Percentiles rank a stretch among this genome's conserved stretches.
phyloP scores from a whole-genome alignment of 179 eudicot species.

The Spinacia oleracea region DNA sequence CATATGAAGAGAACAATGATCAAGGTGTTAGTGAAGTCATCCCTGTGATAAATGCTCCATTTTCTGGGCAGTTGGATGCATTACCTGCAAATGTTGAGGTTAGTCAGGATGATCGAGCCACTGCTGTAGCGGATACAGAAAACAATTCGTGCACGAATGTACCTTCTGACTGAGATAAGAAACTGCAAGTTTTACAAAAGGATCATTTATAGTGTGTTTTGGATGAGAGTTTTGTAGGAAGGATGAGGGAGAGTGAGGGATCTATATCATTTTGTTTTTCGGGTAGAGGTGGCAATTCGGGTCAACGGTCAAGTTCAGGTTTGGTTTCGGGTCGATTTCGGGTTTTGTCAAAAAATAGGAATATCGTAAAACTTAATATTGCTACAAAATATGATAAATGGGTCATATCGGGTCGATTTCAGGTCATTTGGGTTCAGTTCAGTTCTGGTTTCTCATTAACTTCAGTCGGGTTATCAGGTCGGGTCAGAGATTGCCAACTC shows the following conservation, averaged over 20 bases:
- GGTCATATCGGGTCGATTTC: no score
- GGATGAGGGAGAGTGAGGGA: background rate
- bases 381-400: no score
- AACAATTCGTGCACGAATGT: background rate
- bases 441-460: no score
- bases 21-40: background rate
- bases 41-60: background rate
- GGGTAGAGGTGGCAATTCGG: no score
- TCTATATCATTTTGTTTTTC: no score
- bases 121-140: conserved; percentile 7
- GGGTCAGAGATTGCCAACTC: no score
- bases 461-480: no score
- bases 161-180: background rate
- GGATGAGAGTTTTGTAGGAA: background rate
- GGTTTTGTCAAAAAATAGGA: no score
- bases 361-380: no score
- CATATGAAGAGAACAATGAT: background rate
- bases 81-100: background rate
- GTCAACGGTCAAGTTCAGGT: no score
- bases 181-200: background rate
- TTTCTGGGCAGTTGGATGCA: background rate
- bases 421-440: no score
- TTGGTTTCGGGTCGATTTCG: no score
- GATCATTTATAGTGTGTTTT: background rate
- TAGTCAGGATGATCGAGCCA: background rate